A percentile compares a stretch with the other conserved stretches of the same genome.
Evolutionary conservation across 805 yeast species (phyloP).

Genomic region (Sugiyamaella americana): DNA sequence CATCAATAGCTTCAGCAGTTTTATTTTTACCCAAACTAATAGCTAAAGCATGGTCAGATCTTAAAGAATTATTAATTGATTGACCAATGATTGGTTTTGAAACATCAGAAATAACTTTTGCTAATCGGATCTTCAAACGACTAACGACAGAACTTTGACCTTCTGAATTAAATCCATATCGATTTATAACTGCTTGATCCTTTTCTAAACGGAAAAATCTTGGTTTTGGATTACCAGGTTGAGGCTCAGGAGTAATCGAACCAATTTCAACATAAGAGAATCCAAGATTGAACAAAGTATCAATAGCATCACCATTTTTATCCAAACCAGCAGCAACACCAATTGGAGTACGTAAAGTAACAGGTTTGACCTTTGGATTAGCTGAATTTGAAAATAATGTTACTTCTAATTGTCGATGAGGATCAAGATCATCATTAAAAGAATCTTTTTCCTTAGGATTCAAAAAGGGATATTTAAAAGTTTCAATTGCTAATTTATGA

Average conservation of each 20-base stretch:
- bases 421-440: slow-evolving; percentile 29
- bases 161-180: slow-evolving; percentile 90
- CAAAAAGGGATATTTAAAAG: slow-evolving; percentile 45
- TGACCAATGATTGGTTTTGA: slow-evolving; percentile 18
- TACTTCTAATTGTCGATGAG: slow-evolving; percentile 25
- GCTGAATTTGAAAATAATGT: slow-evolving; percentile 24
- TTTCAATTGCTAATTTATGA: slow-evolving; percentile 66
- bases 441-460: slow-evolving; percentile 25
- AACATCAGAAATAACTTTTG: slow-evolving; percentile 25
- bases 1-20: slow-evolving; percentile 70
- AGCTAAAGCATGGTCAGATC: slow-evolving; percentile 61
- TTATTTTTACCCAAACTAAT: slow-evolving; percentile 91
- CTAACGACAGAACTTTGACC: slow-evolving; percentile 76
- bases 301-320: slow-evolving; percentile 88
- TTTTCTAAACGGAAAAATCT: slow-evolving; percentile 78
- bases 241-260: slow-evolving; percentile 86
- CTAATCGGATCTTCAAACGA: slow-evolving; percentile 59
- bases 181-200: slow-evolving; percentile 87
- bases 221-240: slow-evolving; percentile 92
- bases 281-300: slow-evolving; percentile 68
- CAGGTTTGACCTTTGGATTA: slow-evolving; percentile 26
- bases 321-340: slow-evolving; percentile 97
- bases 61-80: slow-evolving; percentile 42
- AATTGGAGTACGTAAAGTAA: slow-evolving; percentile 61
- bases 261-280: slow-evolving; percentile 91